A percentile compares a stretch with the other conserved stretches of the same genome.
These are phyloP conservation scores for Mychonastes homosphaera DNA, from an alignment of 139 green algal species.

Conservation along the genomic window DNA sequence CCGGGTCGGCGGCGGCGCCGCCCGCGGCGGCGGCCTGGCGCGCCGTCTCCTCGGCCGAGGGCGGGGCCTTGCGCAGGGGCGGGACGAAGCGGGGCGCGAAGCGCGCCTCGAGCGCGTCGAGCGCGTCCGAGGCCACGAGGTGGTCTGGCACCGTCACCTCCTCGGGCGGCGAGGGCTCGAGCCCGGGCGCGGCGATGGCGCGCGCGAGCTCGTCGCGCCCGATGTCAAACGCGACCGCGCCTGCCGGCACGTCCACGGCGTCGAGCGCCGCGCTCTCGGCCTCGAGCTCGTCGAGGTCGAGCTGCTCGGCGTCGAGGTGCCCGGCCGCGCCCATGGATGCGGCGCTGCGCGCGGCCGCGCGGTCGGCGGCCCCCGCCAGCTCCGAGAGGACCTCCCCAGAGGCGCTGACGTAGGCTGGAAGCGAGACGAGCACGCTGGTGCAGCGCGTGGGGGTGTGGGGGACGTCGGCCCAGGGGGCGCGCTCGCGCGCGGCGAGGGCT, in stretches of 20 bases:
- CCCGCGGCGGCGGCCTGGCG: neutral
- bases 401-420: conserved; percentile 51
- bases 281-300: conserved; percentile 44
- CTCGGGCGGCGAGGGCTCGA: conserved; percentile 36
- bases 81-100: conserved; percentile 68
- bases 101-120: too few species aligned
- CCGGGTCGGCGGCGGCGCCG: conserved; percentile 1
- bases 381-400: neutral
- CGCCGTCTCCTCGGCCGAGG: conserved; percentile 25
- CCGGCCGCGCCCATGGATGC: conserved; percentile 53
- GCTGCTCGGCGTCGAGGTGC: conserved; percentile 58
- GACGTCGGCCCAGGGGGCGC: too few species aligned
- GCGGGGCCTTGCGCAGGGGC: too few species aligned
- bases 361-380: conserved; percentile 11
- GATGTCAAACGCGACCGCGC: conserved; percentile 64
- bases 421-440: neutral
- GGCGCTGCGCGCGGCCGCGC: conserved; percentile 10
- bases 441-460: conserved; percentile 29
- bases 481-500: too few species aligned
- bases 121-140: conserved; percentile 58
- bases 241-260: conserved; percentile 32
- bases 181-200: conserved; percentile 42
- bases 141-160: conserved; percentile 74
- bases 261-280: conserved; percentile 14
- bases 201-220: conserved; percentile 51